These are phyloP conservation scores for Tolypocladium nubicola DNA, from an alignment of 2,329 filamentous ascomycete genomes.

Conservation along the genomic window DNA sequence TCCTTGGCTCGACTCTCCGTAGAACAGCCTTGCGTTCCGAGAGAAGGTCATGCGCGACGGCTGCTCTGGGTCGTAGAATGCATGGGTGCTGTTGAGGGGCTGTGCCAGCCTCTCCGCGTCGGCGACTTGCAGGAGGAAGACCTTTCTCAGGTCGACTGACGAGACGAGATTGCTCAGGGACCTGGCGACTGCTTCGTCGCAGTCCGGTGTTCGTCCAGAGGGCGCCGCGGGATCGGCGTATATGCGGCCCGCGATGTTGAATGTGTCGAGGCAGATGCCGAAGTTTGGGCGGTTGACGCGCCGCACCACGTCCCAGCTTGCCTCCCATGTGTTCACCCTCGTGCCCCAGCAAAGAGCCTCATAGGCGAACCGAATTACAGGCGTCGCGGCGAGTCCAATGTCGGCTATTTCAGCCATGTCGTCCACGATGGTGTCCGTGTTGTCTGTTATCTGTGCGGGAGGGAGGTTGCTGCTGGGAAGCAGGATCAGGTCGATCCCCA, in stretches of 20 bases:
- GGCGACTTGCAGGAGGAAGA: constrained; percentile 70
- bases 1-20: constrained; percentile 44
- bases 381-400: constrained; percentile 45
- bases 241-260: constrained; percentile 63
- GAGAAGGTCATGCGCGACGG: constrained; percentile 63
- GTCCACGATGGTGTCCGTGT: constrained; percentile 43
- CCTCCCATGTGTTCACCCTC: constrained; percentile 59
- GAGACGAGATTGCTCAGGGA: constrained; percentile 45
- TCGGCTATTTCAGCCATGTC: constrained; percentile 59
- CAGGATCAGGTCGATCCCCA: constrained; percentile 62
- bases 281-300: constrained; percentile 60
- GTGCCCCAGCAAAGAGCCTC: constrained; percentile 68
- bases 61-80: constrained; percentile 22
- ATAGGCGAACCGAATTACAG: constrained; percentile 58
- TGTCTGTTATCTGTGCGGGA: constrained; percentile 27
- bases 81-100: constrained; percentile 44
- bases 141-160: constrained; percentile 48
- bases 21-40: constrained; percentile 55
- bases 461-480: constrained; percentile 64
- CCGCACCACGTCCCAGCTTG: constrained; percentile 56
- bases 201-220: constrained; percentile 40
- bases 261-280: constrained; percentile 67
- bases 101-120: constrained; percentile 54
- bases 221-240: constrained; percentile 55
- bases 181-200: constrained; percentile 40